Conservation (phyloP, 306 rosid genomes). For the Dryas octopetala region DNA sequence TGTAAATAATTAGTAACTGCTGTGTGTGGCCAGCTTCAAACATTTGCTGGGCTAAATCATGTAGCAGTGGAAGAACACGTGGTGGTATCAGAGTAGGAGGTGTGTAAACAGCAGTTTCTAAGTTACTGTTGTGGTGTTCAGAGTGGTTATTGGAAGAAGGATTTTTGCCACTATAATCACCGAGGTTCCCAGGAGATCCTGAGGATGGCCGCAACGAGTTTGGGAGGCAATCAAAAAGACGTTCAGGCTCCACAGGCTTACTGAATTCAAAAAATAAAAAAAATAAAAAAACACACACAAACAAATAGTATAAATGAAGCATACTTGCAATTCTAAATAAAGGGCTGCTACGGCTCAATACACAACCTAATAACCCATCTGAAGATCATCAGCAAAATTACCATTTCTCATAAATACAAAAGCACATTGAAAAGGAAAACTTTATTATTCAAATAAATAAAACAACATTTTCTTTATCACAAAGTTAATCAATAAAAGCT, state of each 20-base stretch:
- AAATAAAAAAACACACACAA: neutral
- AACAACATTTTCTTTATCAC: too few species aligned
- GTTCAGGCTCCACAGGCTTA: constrained; percentile 98
- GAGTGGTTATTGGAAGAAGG: constrained; percentile 58
- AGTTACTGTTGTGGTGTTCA: constrained; percentile 50
- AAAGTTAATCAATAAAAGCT: too few species aligned
- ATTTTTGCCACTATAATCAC: constrained; percentile 54
- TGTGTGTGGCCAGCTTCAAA: constrained; percentile 90
- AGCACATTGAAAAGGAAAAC: too few species aligned
- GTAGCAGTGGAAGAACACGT: constrained; percentile 73
- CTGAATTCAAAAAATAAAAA: constrained; percentile 42
- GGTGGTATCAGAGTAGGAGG: constrained; percentile 94
- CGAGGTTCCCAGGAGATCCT: constrained; percentile 77
- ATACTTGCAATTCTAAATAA: constrained; percentile 11
- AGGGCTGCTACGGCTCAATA: neutral
- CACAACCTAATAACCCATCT: neutral
- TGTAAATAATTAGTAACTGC: constrained; percentile 72
- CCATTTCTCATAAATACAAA: too few species aligned
- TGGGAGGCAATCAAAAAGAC: constrained; percentile 94
- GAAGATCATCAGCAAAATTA: neutral
- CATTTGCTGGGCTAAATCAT: constrained; percentile 85
- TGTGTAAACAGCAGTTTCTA: constrained; percentile 73
- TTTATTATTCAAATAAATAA: too few species aligned
- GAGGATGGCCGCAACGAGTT: constrained; percentile 92
- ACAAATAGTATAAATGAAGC: constrained; percentile 9